phyloP scores from a whole-genome alignment of 2,329 filamentous ascomycete genomes.

The Thelonectria discophora region DNA sequence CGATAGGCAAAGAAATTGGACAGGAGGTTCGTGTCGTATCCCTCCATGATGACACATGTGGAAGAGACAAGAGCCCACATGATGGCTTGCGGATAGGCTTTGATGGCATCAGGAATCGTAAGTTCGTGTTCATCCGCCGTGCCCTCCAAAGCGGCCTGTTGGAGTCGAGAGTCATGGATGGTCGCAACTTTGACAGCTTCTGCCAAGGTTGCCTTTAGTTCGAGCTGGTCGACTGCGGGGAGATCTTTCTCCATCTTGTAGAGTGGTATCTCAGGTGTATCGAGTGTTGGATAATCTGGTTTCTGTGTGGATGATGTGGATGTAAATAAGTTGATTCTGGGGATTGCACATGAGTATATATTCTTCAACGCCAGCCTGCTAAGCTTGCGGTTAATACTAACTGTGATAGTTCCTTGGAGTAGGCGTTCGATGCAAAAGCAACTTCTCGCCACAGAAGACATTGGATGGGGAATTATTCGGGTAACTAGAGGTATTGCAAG shows the following conservation, averaged over 20 bases:
- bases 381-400: neutral
- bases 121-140: constrained; percentile 38
- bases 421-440: neutral
- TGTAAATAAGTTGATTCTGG: neutral
- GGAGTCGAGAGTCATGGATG: neutral
- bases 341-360: neutral
- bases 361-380: neutral
- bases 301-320: neutral
- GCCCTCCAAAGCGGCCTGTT: constrained; percentile 14
- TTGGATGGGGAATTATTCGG: neutral
- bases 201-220: neutral
- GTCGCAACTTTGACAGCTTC: neutral
- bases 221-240: neutral
- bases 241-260: neutral
- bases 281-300: neutral
- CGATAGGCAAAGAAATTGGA: constrained; percentile 50
- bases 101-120: constrained; percentile 40
- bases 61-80: constrained; percentile 50
- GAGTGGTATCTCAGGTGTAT: neutral
- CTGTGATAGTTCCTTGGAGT: neutral
- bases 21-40: constrained; percentile 50
- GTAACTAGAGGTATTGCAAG: neutral
- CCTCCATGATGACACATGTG: constrained; percentile 55
- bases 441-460: neutral
- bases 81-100: constrained; percentile 48